Base-by-base conservation (phyloP, 164 flowering plant species). In the Amborella trichopoda region DNA sequence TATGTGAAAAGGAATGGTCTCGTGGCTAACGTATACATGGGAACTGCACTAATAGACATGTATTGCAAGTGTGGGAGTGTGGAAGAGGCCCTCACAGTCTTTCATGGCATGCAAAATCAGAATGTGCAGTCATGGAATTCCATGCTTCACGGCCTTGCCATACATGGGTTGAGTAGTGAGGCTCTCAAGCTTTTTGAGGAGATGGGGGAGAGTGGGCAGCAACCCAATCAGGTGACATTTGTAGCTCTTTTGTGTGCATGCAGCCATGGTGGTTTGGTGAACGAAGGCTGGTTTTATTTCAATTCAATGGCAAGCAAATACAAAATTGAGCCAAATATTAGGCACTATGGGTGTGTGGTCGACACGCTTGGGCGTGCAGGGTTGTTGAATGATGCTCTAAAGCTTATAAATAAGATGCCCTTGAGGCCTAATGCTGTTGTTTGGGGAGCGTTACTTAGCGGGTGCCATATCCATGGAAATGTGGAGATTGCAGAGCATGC, bases 61-160 rank as follows among this genome's bases (percentile, higher is more conserved):
- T 86, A 86, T 59, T 73, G 75, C 8, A 81, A 68, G 62, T 79
- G 96, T 61, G 96, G 93, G 8, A 58, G 68, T 53, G 64, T 86
- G 44, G 69, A 68, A 43, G 36, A 55, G 28, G 81, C 69, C 5
- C 59, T 64, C 12, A 45, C 58, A 3, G 64, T 83, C 42, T 90
- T 90, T 58, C 33, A 48, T 18, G 40, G 21, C 8, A 48, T 55
- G 48, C 12, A 13, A 21, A 25, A 28, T 16, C 28, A 46, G 37
- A 51, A 52, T 28, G 40, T 32, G 23, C 46, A 51, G 18, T 46
- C 56, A 12, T 59, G 62, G 62, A 59, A 59, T 48, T 46, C 62
- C n/a, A 59, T 59, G 52, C 40, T 59, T 13, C 28, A 45, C 2
- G 57, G 56, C 16, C 52, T 45, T 52, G 56, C 47, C 19, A 34